These are phyloP conservation scores for Aspergillus alliaceus DNA, from an alignment of 2,329 filamentous ascomycete genomes.

Conservation along the genomic window DNA sequence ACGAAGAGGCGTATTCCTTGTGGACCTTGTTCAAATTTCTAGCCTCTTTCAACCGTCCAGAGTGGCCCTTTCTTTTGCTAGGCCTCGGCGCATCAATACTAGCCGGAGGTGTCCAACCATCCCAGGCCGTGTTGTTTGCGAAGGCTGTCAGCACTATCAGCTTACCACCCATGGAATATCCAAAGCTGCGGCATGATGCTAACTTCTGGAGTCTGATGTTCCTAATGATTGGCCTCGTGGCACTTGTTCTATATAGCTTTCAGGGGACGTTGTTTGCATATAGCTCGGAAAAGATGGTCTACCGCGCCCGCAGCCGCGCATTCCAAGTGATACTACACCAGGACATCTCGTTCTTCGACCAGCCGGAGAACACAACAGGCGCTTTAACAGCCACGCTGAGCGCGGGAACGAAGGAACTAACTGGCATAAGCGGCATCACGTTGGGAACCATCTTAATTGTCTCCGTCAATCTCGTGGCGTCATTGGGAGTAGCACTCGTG, in stretches of 20 bases:
- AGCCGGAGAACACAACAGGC: constrained; percentile 22
- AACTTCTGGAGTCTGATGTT: constrained; percentile 87
- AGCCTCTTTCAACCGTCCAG: constrained; percentile 70
- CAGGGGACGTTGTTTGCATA: constrained; percentile 75
- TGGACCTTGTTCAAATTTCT: constrained; percentile 76
- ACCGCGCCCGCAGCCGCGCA: constrained; percentile 68
- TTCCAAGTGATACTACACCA: constrained; percentile 28
- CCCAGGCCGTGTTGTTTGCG: constrained; percentile 75
- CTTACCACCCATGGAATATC: constrained; percentile 52
- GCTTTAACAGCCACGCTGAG: constrained; percentile 77
- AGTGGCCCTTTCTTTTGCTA: constrained; percentile 68
- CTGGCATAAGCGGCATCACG: constrained; percentile 68
- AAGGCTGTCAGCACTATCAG: constrained; percentile 75
- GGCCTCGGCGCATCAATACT: constrained; percentile 72
- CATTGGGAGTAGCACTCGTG: constrained; percentile 63
- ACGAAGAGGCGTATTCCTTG: constrained; percentile 47
- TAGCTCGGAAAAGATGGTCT: constrained; percentile 79
- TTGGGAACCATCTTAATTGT: constrained; percentile 79
- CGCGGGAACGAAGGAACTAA: constrained; percentile 61
- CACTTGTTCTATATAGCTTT: constrained; percentile 64
- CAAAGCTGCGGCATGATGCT: constrained; percentile 63
- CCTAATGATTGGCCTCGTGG: constrained; percentile 73
- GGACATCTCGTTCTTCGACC: constrained; percentile 31
- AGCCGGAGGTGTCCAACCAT: constrained; percentile 74
- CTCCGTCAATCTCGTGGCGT: constrained; percentile 69